Evolutionary conservation across 169 alveolate genomes (phyloP), one percentile per base, ranked within the genome.

Genomic region (Cryptosporidium xiaoi): DNA sequence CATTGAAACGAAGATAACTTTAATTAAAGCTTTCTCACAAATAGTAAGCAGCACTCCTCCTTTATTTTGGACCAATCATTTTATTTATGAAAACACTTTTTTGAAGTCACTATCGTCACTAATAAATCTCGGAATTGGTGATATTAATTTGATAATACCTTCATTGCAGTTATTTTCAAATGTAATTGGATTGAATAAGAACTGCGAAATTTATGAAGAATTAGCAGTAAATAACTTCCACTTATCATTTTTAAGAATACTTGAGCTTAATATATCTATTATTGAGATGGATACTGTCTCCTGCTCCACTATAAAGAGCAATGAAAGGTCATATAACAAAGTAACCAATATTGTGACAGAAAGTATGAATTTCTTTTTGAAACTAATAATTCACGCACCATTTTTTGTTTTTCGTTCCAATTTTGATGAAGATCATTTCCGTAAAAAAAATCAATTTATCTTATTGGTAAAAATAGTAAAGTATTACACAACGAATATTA

Each of bases 81-180:
- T 36, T 33, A 8, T 60, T 20, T n/a, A 58, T 56, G 31, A 77
- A 0, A 77, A 13, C 18, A 60, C 64, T 36, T 62, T 77, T 44
- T 58, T 77, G 16, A 2, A 77, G 5, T 20, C 34, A 33, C 60
- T 77, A 15, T 77, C 87, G n/a, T 56, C 16, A 27, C 29, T 58
- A 24, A 36, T 77, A 20, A 24, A 24, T 34, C 16, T 46, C 12
- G 65, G 62, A 16, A 46, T 77, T 44, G 44, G 33, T 18, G 71
- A 77, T 60, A 12, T 18, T n/a, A 46, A 60, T 40, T 12, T 77
- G 15, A 55, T 60, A 7, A 62, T 77, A 33, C 87, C 87, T 34
- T 56, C 71, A 24, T 77, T 77, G 10, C 87, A 77, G 20, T 66
- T 77, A 1, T 62, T 77, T 77, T 58, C 77, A 1, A 77, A 77